Percentiles rank a stretch among this genome's conserved stretches.
phyloP scores from a whole-genome alignment of 73 alveolate species.

The Tetrahymena borealis region DNA sequence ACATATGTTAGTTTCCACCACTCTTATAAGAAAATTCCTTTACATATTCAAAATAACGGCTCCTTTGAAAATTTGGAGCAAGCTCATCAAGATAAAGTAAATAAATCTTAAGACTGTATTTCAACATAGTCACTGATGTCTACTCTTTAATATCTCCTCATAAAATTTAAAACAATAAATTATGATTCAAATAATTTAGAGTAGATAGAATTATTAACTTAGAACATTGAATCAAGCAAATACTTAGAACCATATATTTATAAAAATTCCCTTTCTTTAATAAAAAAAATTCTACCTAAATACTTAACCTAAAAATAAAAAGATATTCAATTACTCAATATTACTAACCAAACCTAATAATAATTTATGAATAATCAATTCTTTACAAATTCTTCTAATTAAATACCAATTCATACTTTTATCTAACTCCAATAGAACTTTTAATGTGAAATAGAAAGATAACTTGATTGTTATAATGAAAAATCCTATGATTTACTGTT shows the following conservation, averaged over 20 bases:
- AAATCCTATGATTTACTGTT: neutral
- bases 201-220: too few relatives aligned
- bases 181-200: neutral
- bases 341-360: too few relatives aligned
- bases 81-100: too few relatives aligned
- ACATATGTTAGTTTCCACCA: neutral
- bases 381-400: too few relatives aligned
- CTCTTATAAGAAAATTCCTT: neutral
- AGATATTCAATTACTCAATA: too few relatives aligned
- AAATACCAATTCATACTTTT: neutral
- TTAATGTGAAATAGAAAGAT: neutral
- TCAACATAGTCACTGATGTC: neutral
- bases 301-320: neutral
- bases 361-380: too few relatives aligned
- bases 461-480: neutral
- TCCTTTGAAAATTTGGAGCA: neutral
- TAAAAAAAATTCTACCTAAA: neutral
- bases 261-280: too few relatives aligned
- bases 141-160: neutral
- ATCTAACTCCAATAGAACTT: too few relatives aligned
- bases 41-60: neutral
- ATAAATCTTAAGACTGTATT: too few relatives aligned
- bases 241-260: neutral
- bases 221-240: neutral
- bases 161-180: too few relatives aligned